phyloP scores from a whole-genome alignment of 2,329 filamentous ascomycete species.

The Verticillium longisporum region DNA sequence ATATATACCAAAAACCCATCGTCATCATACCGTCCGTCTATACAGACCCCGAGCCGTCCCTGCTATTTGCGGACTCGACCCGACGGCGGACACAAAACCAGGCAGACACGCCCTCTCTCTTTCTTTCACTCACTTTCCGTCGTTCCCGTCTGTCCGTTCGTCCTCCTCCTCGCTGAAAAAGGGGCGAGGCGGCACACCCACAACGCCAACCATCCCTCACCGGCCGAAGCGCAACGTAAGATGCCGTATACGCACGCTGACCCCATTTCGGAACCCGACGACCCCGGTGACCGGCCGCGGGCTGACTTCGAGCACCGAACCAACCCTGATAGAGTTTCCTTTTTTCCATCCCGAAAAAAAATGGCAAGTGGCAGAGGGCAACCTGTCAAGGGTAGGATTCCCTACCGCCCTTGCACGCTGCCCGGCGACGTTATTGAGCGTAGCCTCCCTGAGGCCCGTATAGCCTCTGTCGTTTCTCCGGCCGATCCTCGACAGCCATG shows the following conservation, averaged over 20 bases:
- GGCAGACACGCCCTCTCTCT: too few relatives aligned
- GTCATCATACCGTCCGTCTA: not conserved
- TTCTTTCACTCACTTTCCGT: not conserved
- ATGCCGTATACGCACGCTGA: not conserved
- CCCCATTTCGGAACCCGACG: not conserved
- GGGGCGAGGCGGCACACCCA: not conserved
- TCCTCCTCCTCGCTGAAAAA: not conserved
- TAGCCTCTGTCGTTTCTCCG: conserved; percentile 47
- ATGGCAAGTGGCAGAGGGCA: not conserved
- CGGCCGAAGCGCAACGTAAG: not conserved
- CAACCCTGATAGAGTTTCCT: too few relatives aligned
- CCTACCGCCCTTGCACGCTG: not conserved
- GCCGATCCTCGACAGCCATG: conserved; percentile 29
- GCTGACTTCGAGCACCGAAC: not conserved
- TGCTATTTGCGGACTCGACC: not conserved
- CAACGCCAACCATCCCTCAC: not conserved
- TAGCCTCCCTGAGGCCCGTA: conserved; percentile 36
- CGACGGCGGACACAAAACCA: not conserved
- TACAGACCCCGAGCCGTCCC: not conserved
- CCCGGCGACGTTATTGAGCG: conserved; percentile 19
- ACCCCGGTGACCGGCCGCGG: not conserved
- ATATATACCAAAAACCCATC: not conserved
- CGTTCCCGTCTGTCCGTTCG: not conserved
- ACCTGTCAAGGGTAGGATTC: not conserved
- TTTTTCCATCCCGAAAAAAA: too few relatives aligned